These are phyloP conservation scores for Phylloporus scabripes DNA, from an alignment of 768 basidiomycete genomes.

Conservation along the genomic window DNA sequence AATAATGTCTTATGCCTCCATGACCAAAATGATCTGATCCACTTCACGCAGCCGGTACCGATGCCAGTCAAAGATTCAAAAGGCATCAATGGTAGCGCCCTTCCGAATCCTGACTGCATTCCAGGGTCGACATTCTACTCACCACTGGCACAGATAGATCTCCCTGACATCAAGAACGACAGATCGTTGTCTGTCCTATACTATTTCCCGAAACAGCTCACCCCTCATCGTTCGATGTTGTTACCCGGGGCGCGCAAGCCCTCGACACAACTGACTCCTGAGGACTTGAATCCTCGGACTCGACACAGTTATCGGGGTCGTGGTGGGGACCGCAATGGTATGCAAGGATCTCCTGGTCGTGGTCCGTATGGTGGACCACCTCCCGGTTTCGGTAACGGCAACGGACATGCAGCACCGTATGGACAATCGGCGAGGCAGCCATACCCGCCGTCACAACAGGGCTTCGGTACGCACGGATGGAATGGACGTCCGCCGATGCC, in stretches of 20 bases:
- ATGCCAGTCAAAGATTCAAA: slow-evolving; percentile 66
- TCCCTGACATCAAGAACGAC: slow-evolving; percentile 83
- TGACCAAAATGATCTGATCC: slow-evolving; percentile 11
- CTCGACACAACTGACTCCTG: slow-evolving; percentile 53
- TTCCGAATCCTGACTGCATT: slow-evolving; percentile 83
- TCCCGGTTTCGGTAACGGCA: slow-evolving; percentile 8
- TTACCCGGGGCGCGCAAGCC: slow-evolving; percentile 66
- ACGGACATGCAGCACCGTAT: slow-evolving; percentile 22
- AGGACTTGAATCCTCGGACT: slow-evolving; percentile 64
- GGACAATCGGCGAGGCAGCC: slow-evolving; percentile 13
- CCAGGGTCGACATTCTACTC: slow-evolving; percentile 88
- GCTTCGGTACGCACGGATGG: slow-evolving; percentile 31
- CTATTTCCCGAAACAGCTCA: slow-evolving; percentile 82
- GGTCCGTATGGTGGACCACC: slow-evolving; percentile 18
- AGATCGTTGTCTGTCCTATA: slow-evolving; percentile 82
- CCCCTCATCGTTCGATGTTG: slow-evolving; percentile 79
- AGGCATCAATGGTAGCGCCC: slow-evolving; percentile 74
- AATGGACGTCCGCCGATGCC: slow-evolving; percentile 28
- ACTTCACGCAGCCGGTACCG: slow-evolving; percentile 54
- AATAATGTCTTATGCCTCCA: slow-evolving; percentile 22
- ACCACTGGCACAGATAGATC: slow-evolving; percentile 53
- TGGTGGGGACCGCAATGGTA: slow-evolving; percentile 34
- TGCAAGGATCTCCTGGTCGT: slow-evolving; percentile 28
- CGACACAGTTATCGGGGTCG: slow-evolving; percentile 48
- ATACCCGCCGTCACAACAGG: slow-evolving; percentile 16